Percentiles rank a stretch among this genome's conserved stretches.
These are phyloP conservation scores for Pichia paraexigua DNA, from an alignment of 805 yeast species.

Conservation along the genomic window DNA sequence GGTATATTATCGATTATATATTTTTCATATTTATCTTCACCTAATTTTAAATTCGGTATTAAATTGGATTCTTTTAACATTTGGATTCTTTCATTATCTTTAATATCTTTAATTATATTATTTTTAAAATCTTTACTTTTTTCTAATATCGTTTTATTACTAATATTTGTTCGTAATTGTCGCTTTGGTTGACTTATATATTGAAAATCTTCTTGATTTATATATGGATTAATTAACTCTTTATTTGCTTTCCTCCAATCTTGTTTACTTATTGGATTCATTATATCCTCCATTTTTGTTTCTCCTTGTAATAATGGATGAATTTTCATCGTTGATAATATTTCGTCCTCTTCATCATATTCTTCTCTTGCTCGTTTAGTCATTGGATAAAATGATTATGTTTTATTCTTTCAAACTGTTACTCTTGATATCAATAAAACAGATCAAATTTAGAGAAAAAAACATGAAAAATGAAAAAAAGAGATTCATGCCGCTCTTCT, in stretches of 20 bases:
- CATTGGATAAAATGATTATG: neutral
- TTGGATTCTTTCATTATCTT: conserved; percentile 15
- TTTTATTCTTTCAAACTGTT: no score
- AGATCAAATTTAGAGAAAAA: neutral
- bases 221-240: conserved; percentile 27
- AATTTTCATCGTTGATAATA: conserved; percentile 19
- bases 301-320: conserved; percentile 23
- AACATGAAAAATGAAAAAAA: neutral
- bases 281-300: neutral
- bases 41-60: conserved; percentile 42
- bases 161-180: neutral
- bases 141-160: conserved; percentile 29
- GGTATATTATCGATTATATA: conserved; percentile 31
- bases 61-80: conserved; percentile 30
- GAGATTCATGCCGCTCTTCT: no score
- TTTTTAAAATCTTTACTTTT: conserved; percentile 23
- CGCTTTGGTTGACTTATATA: neutral
- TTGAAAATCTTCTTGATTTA: conserved; percentile 29
- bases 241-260: neutral
- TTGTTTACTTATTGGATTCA: neutral
- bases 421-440: no score
- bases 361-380: neutral
- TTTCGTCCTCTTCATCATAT: conserved; percentile 4
- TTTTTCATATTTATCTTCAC: conserved; percentile 42
- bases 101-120: conserved; percentile 27